phyloP scores from a whole-genome alignment of 1,139 yeast genomes.

The Candida sojae region DNA sequence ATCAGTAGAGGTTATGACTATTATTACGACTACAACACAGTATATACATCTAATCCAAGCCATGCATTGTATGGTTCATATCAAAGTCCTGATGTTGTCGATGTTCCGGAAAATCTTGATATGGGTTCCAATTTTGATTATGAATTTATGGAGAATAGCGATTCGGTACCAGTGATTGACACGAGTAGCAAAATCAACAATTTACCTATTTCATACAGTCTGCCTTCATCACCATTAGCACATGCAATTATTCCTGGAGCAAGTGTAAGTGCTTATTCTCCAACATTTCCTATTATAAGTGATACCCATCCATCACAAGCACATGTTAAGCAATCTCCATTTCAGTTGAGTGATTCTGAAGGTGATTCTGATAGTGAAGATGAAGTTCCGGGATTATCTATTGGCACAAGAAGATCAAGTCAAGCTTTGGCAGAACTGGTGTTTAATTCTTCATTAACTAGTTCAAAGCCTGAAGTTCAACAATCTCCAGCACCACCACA shows the following conservation, averaged over 20 bases:
- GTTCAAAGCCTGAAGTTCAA: conserved; percentile 11
- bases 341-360: conserved; percentile 22
- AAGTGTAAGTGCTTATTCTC: conserved; percentile 1
- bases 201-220: conserved; percentile 9
- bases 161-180: conserved; percentile 23
- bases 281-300: conserved; percentile 5
- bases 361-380: conserved; percentile 21
- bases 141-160: conserved; percentile 27
- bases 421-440: conserved; percentile 51
- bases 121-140: conserved; percentile 44
- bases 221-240: conserved; percentile 12
- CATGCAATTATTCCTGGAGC: not conserved
- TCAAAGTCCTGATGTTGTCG: conserved; percentile 42
- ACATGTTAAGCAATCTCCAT: conserved; percentile 14
- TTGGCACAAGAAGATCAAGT: conserved; percentile 42
- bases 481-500: conserved; percentile 14
- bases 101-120: conserved; percentile 46
- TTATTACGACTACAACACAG: conserved; percentile 86
- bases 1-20: conserved; percentile 73
- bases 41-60: conserved; percentile 61
- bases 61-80: conserved; percentile 41
- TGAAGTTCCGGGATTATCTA: conserved; percentile 42
- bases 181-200: conserved; percentile 18
- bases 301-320: conserved; percentile 5
- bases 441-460: conserved; percentile 20